Percentiles rank a stretch among this genome's conserved stretches.
Evolutionary conservation across 2,329 filamentous ascomycete species (phyloP).

Genomic region (Trichoderma atrobrunneum): DNA sequence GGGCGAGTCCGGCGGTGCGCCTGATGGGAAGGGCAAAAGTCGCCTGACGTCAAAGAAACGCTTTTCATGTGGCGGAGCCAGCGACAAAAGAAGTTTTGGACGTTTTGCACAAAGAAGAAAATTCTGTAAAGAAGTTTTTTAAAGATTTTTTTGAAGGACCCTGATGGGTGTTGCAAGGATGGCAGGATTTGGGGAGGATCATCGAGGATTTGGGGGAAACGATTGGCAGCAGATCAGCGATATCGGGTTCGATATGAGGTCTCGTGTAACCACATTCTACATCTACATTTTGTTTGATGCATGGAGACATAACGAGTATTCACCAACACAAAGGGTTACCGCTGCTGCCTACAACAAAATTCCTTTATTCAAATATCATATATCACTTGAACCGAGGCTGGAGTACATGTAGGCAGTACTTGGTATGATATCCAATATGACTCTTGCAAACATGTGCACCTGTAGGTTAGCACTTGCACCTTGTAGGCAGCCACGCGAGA

Average conservation of each 20-base stretch:
- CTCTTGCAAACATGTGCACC: not conserved
- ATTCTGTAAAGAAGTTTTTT: not conserved
- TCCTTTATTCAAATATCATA: not conserved
- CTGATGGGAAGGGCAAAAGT: not conserved
- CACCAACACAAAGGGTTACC: no score
- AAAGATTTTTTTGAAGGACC: not conserved
- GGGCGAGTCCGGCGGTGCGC: not conserved
- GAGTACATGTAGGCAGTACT: not conserved
- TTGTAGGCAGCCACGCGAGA: not conserved
- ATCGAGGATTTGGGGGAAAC: not conserved
- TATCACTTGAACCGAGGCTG: not conserved
- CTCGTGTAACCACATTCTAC: not conserved
- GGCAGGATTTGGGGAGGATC: not conserved
- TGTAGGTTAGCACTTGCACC: not conserved
- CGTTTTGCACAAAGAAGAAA: not conserved
- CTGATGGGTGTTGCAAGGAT: not conserved
- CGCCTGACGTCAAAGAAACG: constrained; percentile 18
- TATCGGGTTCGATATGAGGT: not conserved
- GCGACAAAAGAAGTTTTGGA: not conserved
- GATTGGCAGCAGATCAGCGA: not conserved
- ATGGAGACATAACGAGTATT: no score
- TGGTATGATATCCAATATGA: not conserved
- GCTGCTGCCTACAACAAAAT: not conserved
- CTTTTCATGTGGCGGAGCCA: constrained; percentile 36
- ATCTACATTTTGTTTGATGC: no score